Evolutionary conservation across 2,329 filamentous ascomycete species (phyloP), one percentile per base, ranked within the genome.

Genomic region (Colletotrichum endophyticum): DNA sequence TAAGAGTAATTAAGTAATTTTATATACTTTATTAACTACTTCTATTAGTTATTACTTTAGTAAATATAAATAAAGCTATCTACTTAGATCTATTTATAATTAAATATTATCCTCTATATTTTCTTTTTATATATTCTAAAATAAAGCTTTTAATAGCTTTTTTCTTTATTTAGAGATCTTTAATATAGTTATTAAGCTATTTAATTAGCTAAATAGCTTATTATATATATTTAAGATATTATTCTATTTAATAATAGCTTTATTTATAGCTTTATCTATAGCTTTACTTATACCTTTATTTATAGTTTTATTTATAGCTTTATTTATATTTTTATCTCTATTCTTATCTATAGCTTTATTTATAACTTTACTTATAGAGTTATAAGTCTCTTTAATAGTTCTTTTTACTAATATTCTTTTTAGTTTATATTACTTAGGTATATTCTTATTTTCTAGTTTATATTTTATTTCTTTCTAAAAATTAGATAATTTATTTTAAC

Each of bases 391-490:
- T 7, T 39, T 44, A 44, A 1, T 44, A 44, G 16, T 8, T 44
- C 13, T 19, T 13, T 44, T 19, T 19, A 11, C 3, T 44, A 44
- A 19, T 44, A 19, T 19, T 19, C 19, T 16, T 2, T 1, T 44
- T 9, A 19, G 5, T 0, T 44, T 19, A 44, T 19, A 19, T 44
- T 66, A 66, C 2, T 44, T 19, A 19, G 1, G 2, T 19, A 6
- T 11, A 5, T 8, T 19, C 0, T 8, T 44, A 44, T 44, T 13
- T 44, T 44, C 1, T 5, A 6, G 0, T 2, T 19, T 4, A 16
- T 9, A 9, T 6, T 5, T 19, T 36, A 36, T 15, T 36, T 36
- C 34, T 7, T 2, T 36, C 13, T 36, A 36, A 15, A 36, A 6
- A 2, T 36, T 15, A 28, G 15, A 27, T 59, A 59, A 8, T 6